Evolutionary conservation across 352 stramenopile genomes (phyloP).

Genomic region (Blastocystis sp.): DNA sequence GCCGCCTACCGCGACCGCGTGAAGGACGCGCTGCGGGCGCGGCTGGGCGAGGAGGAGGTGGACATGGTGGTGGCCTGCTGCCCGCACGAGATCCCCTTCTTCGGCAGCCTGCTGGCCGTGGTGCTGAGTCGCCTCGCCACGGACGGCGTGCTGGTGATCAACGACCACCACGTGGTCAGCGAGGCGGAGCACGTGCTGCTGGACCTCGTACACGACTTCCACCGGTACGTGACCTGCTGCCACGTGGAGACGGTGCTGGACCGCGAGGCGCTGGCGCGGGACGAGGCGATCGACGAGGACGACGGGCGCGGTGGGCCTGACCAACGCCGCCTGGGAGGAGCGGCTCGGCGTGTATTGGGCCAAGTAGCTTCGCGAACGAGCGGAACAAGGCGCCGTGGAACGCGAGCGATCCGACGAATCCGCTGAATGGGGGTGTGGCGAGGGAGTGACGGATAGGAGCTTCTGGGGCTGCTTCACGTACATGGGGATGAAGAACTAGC

Average conservation of each 20-base stretch:
- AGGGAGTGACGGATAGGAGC: not conserved
- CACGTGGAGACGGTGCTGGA: not conserved
- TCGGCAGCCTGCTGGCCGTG: constrained; percentile 23
- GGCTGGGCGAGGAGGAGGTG: not conserved
- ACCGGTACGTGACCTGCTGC: constrained; percentile 41
- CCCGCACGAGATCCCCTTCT: constrained; percentile 43
- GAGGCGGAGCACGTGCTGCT: constrained; percentile 1
- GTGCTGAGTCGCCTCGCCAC: constrained; percentile 5
- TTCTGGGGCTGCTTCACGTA: constrained; percentile 60
- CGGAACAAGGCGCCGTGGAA: constrained; percentile 1
- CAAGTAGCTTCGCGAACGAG: constrained; percentile 8
- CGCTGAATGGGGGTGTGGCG: not conserved
- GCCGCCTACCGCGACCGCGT: constrained; percentile 4
- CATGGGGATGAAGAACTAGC: constrained; percentile 8
- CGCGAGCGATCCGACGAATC: not conserved
- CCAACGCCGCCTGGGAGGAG: constrained; percentile 27
- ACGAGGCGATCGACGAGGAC: constrained; percentile 10
- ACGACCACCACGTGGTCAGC: constrained; percentile 33
- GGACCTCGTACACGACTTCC: constrained; percentile 38
- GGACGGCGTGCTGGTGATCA: constrained; percentile 31
- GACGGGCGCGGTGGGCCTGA: constrained; percentile 16
- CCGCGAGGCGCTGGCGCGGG: not conserved
- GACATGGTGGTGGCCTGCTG: constrained; percentile 54
- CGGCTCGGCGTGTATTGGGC: not conserved
- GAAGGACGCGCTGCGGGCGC: not conserved